These are phyloP conservation scores for Aspergillus sp. DNA, from an alignment of 2,329 filamentous ascomycete genomes.

Conservation along the genomic window DNA sequence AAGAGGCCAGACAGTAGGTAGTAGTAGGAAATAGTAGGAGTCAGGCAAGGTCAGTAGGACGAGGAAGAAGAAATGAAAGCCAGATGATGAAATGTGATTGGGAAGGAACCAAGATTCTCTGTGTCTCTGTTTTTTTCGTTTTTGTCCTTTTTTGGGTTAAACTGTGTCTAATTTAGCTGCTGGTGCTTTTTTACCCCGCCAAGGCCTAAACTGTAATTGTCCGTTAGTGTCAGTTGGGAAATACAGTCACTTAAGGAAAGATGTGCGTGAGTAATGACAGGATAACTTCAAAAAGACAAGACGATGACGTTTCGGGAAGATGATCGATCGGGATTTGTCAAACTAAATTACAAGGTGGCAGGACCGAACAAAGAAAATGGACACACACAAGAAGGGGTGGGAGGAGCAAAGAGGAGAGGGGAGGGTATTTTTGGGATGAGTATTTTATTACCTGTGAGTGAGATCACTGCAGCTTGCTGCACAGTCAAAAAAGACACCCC, in stretches of 20 bases:
- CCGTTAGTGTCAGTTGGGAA: not conserved
- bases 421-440: not conserved
- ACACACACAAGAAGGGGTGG: not conserved
- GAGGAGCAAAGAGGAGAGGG: not conserved
- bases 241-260: not conserved
- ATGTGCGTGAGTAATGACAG: no score
- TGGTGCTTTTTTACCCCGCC: conserved; percentile 6
- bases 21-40: not conserved
- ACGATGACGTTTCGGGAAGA: not conserved
- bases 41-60: not conserved
- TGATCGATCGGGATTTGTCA: not conserved
- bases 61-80: conserved; percentile 7
- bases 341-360: not conserved
- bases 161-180: conserved; percentile 3
- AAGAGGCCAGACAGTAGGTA: conserved; percentile 1
- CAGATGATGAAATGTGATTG: not conserved
- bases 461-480: not conserved
- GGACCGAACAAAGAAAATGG: not conserved
- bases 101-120: conserved; percentile 9
- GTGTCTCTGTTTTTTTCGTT: conserved; percentile 1
- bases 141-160: conserved; percentile 3
- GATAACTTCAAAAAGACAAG: not conserved
- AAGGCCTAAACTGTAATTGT: conserved; percentile 3
- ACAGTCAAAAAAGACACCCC: not conserved
- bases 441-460: not conserved